Percentiles rank a stretch among this genome's conserved stretches.
These are phyloP conservation scores for Xylariaceae sp. DNA, from an alignment of 2,329 filamentous ascomycete species.

Conservation along the genomic window DNA sequence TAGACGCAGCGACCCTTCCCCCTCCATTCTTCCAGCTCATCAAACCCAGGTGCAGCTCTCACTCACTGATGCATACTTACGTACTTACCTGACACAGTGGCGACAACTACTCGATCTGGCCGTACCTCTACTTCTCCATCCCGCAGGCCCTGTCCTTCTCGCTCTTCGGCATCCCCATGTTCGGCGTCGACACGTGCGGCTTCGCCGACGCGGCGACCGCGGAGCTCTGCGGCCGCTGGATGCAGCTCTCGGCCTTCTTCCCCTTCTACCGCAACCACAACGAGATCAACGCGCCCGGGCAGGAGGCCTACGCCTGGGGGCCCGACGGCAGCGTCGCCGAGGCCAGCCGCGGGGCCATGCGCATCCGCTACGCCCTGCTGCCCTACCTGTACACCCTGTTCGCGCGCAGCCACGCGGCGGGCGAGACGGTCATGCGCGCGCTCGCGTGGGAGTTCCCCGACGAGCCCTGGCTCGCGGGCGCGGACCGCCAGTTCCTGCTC, in stretches of 20 bases:
- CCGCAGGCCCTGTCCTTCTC: conserved; percentile 69
- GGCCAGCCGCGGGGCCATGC: conserved; percentile 59
- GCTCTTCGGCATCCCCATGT: conserved; percentile 71
- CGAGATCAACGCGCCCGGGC: conserved; percentile 47
- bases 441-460: conserved; percentile 68
- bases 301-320: conserved; percentile 72
- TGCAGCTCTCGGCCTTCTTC: conserved; percentile 67
- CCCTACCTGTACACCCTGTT: conserved; percentile 73
- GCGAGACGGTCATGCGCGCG: conserved; percentile 64
- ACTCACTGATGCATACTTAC: too few relatives aligned
- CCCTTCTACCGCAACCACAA: conserved; percentile 77
- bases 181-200: conserved; percentile 62
- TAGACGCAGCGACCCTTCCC: not conserved
- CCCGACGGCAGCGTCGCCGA: conserved; percentile 54
- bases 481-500: conserved; percentile 66
- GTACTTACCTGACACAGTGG: conserved; percentile 44
- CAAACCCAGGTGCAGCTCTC: too few relatives aligned
- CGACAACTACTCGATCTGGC: conserved; percentile 64
- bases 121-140: conserved; percentile 69
- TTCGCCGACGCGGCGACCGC: conserved; percentile 60
- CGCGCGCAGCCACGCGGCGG: conserved; percentile 56
- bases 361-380: conserved; percentile 61
- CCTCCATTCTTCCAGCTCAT: conserved; percentile 2
- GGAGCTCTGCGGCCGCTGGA: conserved; percentile 68
- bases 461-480: conserved; percentile 58